Evolutionary conservation across 2,329 filamentous ascomycete genomes (phyloP), one percentile per base, ranked within the genome.

Genomic region (Phialophora tarda): DNA sequence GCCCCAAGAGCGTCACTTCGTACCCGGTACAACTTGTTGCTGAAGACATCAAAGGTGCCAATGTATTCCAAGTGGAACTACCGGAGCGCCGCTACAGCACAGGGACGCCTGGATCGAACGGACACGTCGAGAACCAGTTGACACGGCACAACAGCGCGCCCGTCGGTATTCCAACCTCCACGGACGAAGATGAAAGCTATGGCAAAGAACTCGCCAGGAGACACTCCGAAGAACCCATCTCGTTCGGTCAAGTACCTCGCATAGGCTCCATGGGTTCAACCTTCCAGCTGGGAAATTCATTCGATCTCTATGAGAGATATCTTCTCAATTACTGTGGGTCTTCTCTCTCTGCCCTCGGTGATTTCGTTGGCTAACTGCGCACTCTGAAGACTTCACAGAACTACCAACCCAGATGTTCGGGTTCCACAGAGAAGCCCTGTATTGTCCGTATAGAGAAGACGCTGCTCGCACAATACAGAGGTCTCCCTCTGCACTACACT

Each of bases 351-450:
- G 10, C 11, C 51, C 14, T 23, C 26, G 5, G 17, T 34, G 21
- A 54, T 14, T 41, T 28, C 32, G 7, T 12, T 54, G 24, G 34
- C 60, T 62, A 30, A 62, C 23, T 14, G 6, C 28, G 34, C 8
- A n/a, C 8, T 14, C 28, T 48, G 17, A 62, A 62, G 60, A 62
- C 34, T 56, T 62, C 38, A 55, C 60, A 23, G 50, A 62, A 28
- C 32, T 62, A 23, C 50, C 34, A 38, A 62, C 60, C 24, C 23
- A 62, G 38, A 62, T 62, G 60, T 62, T 62, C 26, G 60, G 60
- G 1, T 62, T 62, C n/a, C 34, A 55, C 8, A 55, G 17, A 17
- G 51, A 62, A 14, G 60, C 60, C 24, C 30, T 56, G 34, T 62
- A 62, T 41, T 62, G 60, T 24, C 60, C 60, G 2, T 41, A 55